Conservation (phyloP, 2,329 filamentous ascomycete genomes). For the Cryoendolithus antarcticus region DNA sequence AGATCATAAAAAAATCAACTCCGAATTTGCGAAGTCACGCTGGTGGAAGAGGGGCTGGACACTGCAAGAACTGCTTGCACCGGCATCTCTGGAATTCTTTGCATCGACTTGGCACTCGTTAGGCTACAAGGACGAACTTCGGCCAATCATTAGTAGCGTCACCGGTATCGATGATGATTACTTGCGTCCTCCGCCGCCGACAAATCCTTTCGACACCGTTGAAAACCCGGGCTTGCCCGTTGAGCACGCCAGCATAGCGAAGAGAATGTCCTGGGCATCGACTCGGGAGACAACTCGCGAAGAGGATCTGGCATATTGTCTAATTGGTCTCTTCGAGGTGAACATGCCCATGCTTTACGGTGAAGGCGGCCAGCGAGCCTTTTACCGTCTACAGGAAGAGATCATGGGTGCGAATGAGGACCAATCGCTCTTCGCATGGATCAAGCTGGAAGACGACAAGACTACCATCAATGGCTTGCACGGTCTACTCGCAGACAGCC, state of each 20-base stretch:
- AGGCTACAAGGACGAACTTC: conserved; percentile 9
- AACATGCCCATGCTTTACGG: conserved; percentile 36
- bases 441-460: conserved; percentile 1
- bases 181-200: background rate
- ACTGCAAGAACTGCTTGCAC: conserved; percentile 8
- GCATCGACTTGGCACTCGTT: conserved; percentile 7
- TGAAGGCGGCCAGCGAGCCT: conserved; percentile 15
- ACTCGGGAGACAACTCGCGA: conserved; percentile 8
- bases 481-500: conserved; percentile 1
- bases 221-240: conserved; percentile 8
- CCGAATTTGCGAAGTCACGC: background rate
- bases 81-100: conserved; percentile 6
- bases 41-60: conserved; percentile 10
- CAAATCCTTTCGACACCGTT: no score
- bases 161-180: conserved; percentile 16
- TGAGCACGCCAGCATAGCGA: conserved; percentile 8
- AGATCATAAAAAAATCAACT: background rate
- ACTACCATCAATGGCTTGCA: background rate
- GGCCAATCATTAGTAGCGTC: conserved; percentile 9
- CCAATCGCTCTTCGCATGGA: conserved; percentile 3
- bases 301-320: conserved; percentile 35
- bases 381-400: conserved; percentile 25
- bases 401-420: conserved; percentile 10
- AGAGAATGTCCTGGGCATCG: conserved; percentile 12
- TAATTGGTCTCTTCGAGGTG: conserved; percentile 34